These are phyloP conservation scores for Paramecium sexaurelia DNA, from an alignment of 73 alveolate genomes.

Conservation along the genomic window DNA sequence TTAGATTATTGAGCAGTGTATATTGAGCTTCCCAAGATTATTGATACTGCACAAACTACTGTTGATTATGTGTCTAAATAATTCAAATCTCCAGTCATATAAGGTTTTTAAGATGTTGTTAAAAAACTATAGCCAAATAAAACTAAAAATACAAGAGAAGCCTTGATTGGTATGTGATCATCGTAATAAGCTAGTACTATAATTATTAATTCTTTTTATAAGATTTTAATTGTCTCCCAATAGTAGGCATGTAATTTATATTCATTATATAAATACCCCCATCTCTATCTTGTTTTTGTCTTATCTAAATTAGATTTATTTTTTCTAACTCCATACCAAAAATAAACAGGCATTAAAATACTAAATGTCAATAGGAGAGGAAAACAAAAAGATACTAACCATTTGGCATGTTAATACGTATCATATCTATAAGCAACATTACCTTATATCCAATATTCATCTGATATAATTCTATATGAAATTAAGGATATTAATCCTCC, in stretches of 20 bases:
- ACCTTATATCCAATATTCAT: not conserved
- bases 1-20: not conserved
- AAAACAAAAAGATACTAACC: not conserved
- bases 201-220: not conserved
- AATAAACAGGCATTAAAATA: not conserved
- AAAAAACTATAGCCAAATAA: not conserved
- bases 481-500: not conserved
- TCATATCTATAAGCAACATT: conserved; percentile 46
- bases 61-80: not conserved
- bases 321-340: not conserved
- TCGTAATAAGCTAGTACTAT: conserved; percentile 22
- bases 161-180: conserved; percentile 12
- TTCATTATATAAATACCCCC: conserved; percentile 45
- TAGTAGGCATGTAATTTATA: not conserved
- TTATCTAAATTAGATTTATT: not conserved
- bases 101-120: conserved; percentile 24
- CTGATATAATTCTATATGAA: not conserved
- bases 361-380: not conserved
- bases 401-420: not conserved
- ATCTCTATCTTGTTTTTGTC: not conserved
- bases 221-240: conserved; percentile 16
- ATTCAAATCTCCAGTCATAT: not conserved
- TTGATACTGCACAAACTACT: conserved; percentile 38
- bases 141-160: conserved; percentile 22
- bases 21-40: not conserved